Percentiles rank a stretch among this genome's conserved stretches.
Evolutionary conservation across 108 stramenopile species (phyloP).

Genomic region (Mayamaea pseudoterrestris): DNA sequence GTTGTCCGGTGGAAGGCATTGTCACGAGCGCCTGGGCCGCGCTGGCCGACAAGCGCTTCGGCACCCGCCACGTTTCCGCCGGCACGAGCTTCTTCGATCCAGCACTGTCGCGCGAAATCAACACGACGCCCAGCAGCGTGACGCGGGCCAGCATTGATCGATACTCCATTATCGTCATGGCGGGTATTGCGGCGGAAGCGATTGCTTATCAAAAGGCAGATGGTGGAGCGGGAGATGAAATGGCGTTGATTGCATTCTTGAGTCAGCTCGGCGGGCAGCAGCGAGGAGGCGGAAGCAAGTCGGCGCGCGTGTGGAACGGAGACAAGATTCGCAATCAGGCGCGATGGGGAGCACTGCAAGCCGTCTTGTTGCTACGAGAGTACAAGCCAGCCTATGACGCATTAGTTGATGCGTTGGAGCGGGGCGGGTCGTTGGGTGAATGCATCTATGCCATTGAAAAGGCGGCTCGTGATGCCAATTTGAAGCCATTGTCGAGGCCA

Average conservation of each 20-base stretch:
- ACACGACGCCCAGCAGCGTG: constrained; percentile 24
- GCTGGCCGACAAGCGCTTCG: constrained; percentile 61
- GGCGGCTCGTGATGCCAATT: constrained; percentile 37
- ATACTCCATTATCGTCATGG: constrained; percentile 86
- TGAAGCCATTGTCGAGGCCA: constrained; percentile 36
- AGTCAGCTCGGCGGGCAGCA: constrained; percentile 25
- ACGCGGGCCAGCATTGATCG: constrained; percentile 79
- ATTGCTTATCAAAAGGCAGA: constrained; percentile 67
- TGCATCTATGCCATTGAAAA: constrained; percentile 82
- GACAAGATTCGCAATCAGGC: constrained; percentile 71
- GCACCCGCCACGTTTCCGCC: constrained; percentile 44
- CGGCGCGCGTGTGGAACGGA: constrained; percentile 27
- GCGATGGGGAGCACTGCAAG: constrained; percentile 75
- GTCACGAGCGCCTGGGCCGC: constrained; percentile 77
- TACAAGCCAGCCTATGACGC: constrained; percentile 77
- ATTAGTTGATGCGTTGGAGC: constrained; percentile 68
- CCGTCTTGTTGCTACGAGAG: constrained; percentile 57
- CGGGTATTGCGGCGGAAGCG: constrained; percentile 91
- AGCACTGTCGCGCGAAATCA: constrained; percentile 53
- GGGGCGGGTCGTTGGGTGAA: constrained; percentile 59
- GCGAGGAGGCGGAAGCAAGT: not conserved
- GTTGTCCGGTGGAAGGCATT: constrained; percentile 87
- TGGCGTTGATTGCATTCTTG: constrained; percentile 67
- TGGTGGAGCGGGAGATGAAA: constrained; percentile 89
- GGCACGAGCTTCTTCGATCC: constrained; percentile 89